Evolutionary conservation across 371 early-diverging fungal species (phyloP).

Genomic region (Enteropsectra breve): DNA sequence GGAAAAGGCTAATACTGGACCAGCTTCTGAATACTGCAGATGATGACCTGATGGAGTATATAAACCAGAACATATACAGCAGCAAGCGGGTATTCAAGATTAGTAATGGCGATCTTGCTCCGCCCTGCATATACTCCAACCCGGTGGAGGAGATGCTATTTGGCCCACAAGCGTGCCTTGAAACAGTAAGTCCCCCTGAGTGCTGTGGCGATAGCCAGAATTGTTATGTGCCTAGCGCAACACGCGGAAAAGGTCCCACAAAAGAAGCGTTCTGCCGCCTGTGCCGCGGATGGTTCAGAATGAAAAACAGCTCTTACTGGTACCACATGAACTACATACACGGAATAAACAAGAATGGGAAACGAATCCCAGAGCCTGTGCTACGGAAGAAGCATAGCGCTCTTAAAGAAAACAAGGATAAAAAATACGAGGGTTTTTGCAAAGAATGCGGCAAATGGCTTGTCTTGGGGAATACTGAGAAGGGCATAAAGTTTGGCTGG

Average conservation of each 20-base stretch:
- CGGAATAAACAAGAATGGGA: slow-evolving; percentile 51
- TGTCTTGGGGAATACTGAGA: slow-evolving; percentile 23
- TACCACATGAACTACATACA: slow-evolving; percentile 60
- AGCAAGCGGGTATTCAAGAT: no score
- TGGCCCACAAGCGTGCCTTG: no score
- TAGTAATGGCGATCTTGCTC: no score
- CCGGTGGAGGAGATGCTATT: no score
- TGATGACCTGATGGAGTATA: no score
- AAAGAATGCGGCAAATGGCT: slow-evolving; percentile 47
- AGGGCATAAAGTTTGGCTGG: slow-evolving; percentile 47
- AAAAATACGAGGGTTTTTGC: slow-evolving; percentile 42
- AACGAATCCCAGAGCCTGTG: slow-evolving; percentile 41
- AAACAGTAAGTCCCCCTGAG: no score
- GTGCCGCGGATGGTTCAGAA: slow-evolving; percentile 50
- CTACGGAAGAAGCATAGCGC: neutral
- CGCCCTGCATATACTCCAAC: no score
- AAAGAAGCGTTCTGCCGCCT: slow-evolving; percentile 51
- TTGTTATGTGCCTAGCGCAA: slow-evolving; percentile 35
- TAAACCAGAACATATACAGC: no score
- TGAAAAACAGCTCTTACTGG: slow-evolving; percentile 58
- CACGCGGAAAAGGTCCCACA: slow-evolving; percentile 31
- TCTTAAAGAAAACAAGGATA: no score
- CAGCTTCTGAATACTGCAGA: neutral
- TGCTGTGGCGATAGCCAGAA: no score
- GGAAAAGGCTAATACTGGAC: neutral